These are phyloP conservation scores for Beauveria rudraprayagi DNA, from an alignment of 2,329 filamentous ascomycete species.

Conservation along the genomic window DNA sequence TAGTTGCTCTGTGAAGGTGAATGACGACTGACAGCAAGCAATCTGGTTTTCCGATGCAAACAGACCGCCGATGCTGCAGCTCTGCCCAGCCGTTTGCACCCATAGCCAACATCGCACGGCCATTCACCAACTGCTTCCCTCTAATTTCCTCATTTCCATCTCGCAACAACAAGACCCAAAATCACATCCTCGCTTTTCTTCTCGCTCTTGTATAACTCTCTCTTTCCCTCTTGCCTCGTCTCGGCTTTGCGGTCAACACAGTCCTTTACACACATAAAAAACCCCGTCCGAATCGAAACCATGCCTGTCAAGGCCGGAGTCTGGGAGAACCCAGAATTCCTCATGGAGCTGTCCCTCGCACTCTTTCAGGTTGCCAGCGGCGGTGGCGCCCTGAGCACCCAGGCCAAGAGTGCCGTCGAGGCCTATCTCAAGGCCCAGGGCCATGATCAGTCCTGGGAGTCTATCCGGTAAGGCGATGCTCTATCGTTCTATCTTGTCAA, in stretches of 20 bases:
- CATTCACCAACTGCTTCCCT: too few species aligned
- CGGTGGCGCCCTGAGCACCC: slow-evolving; percentile 20
- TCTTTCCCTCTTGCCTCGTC: too few species aligned
- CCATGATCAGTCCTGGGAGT: slow-evolving; percentile 34
- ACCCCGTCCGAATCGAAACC: neutral
- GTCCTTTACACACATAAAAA: too few species aligned
- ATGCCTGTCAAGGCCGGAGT: slow-evolving; percentile 8
- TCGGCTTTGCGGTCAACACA: too few species aligned
- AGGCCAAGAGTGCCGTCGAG: slow-evolving; percentile 24
- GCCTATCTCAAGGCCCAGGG: slow-evolving; percentile 25
- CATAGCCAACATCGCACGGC: neutral
- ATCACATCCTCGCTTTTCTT: slow-evolving; percentile 14
- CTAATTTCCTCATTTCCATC: neutral
- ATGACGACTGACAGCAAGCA: neutral
- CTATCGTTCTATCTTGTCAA: neutral
- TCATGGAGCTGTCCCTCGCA: slow-evolving; percentile 25
- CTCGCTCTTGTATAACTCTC: neutral
- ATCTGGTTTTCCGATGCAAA: neutral
- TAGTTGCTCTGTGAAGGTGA: neutral
- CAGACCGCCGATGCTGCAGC: neutral
- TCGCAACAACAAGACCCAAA: neutral
- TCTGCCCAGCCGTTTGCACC: neutral
- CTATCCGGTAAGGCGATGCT: slow-evolving; percentile 30
- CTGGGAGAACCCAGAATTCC: slow-evolving; percentile 28
- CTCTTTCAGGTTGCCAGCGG: slow-evolving; percentile 24